Percentiles rank a stretch among this genome's conserved stretches.
phyloP scores from a whole-genome alignment of 306 rosid species.

The Pterocarpus macrocarpus region DNA sequence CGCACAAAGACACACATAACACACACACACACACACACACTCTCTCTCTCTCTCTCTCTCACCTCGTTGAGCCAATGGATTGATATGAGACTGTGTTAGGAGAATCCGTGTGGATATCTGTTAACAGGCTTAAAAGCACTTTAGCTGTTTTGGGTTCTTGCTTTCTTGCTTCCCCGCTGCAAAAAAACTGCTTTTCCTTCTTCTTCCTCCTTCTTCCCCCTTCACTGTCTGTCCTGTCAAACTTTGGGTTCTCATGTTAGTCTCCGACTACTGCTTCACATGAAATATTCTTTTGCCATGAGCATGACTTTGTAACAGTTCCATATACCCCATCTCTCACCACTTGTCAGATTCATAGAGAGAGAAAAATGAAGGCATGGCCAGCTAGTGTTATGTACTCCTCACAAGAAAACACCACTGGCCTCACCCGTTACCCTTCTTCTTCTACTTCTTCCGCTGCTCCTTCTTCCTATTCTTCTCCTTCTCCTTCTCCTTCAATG shows the following conservation, averaged over 20 bases:
- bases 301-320: constrained; percentile 51
- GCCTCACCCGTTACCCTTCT: constrained; percentile 40
- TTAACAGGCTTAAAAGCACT: constrained; percentile 34
- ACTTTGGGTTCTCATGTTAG: constrained; percentile 35
- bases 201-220: constrained; percentile 12
- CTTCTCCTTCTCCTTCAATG: constrained; percentile 55
- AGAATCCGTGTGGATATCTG: constrained; percentile 50
- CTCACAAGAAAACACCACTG: constrained; percentile 47
- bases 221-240: constrained; percentile 48
- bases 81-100: constrained; percentile 28
- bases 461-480: constrained; percentile 41
- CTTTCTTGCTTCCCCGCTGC: constrained; percentile 38
- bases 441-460: too few species aligned
- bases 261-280: background rate
- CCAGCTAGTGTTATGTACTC: constrained; percentile 51
- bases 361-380: constrained; percentile 58
- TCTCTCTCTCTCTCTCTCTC: constrained; percentile 35
- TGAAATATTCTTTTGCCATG: constrained; percentile 30
- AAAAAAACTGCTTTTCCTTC: constrained; percentile 11
- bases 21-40: background rate
- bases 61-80: constrained; percentile 25
- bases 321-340: constrained; percentile 6
- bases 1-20: background rate
- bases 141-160: constrained; percentile 44
- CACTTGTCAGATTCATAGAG: constrained; percentile 23